Conservation (phyloP, 768 basidiomycete genomes). For the Termitomyces sp. region DNA sequence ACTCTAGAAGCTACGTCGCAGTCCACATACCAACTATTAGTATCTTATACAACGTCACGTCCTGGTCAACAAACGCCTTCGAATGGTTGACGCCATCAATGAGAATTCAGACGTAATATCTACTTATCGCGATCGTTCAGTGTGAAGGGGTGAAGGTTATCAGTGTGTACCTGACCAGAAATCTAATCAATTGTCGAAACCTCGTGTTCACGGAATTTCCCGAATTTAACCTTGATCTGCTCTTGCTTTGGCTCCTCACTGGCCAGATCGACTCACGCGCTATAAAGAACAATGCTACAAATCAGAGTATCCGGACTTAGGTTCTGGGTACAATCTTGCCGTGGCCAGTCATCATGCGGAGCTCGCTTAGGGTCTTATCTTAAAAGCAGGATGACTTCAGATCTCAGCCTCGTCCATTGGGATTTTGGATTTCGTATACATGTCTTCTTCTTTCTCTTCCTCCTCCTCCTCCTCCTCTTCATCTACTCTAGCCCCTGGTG, state of each 20-base stretch:
- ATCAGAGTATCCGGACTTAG: not conserved
- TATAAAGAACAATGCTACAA: slow-evolving; percentile 9
- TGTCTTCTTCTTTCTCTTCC: not conserved
- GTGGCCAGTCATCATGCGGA: not conserved
- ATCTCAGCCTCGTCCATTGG: not conserved
- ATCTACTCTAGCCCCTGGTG: not conserved
- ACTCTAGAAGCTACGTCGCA: not conserved
- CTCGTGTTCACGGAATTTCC: slow-evolving; percentile 12
- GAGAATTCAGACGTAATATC: not conserved
- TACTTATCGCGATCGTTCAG: not conserved
- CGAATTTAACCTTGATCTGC: slow-evolving; percentile 3
- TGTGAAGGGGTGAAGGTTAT: not conserved
- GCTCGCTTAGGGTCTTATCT: not conserved
- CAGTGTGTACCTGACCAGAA: not conserved
- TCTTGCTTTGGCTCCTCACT: not conserved
- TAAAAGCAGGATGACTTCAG: not conserved
- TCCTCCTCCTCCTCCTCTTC: not conserved
- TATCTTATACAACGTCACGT: not conserved
- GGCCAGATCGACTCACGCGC: not conserved
- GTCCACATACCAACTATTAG: not conserved
- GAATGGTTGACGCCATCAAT: not conserved
- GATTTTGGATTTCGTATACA: not conserved
- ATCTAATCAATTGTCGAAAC: not conserved
- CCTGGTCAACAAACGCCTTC: not conserved
- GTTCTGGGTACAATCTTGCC: not conserved